Base-by-base conservation (phyloP, 345 rosid genomes). In the Moringa oleifera region DNA sequence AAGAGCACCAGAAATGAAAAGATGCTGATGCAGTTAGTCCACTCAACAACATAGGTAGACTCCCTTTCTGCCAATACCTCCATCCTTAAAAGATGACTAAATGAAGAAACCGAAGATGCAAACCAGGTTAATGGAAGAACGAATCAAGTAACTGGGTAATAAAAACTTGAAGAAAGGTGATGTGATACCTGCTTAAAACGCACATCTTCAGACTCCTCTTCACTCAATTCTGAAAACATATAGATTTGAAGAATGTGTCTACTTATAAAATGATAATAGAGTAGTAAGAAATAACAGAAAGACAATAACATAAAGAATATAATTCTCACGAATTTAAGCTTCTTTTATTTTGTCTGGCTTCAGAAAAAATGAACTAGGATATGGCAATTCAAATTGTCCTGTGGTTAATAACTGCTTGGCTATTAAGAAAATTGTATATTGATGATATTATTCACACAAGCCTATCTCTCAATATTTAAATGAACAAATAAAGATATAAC, bases 141-240 rank as follows among this genome's bases (percentile, higher is more conserved):
- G 8, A 8, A 28, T 28, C 33, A 28, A 28, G 33, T 28, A 41
- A 58, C 23, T 16, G 31, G 17, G 28, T 12, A 28, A 7, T 12
- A 53, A 23, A 53, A 20, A 49, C 36, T 53, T 63, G 21, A n/a
- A 41, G 36, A 53, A 54, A 56, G 46, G 17, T 25, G 45, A 25
- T 4, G 20, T 21, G 22, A 24, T 67, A 91, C 98, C 95, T 89
- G 90, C 81, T 89, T 89, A 75, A 92, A 92, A 18, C 77, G 78
- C 58, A 85, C 87, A 64, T 89, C 95, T 66, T 89, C 95, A 8
- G 80, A 69, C 77, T 89, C 97, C 60, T 87, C 97, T 54, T 78
- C 75, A 73, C 91, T 88, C 78, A 91, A 65, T 63, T 83, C 98
- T 88, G 83, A 24, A 75, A 71, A 62, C n/a, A n/a, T n/a, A n/a